These are phyloP conservation scores for Eutrema salsugineum DNA, from an alignment of 441 rosid species.

Conservation along the genomic window DNA sequence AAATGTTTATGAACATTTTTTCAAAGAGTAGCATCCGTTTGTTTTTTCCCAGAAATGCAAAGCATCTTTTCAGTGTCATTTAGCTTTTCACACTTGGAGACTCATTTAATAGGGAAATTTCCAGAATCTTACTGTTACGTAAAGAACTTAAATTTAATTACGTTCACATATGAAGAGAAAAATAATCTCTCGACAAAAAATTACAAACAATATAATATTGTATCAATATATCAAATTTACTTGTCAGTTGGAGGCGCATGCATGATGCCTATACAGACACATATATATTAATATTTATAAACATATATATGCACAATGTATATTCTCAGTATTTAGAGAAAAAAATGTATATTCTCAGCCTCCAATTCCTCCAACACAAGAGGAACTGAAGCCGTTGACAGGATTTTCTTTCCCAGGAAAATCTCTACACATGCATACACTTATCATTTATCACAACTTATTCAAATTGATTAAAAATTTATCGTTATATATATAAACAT, in stretches of 20 bases:
- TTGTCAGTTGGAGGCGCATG: neutral
- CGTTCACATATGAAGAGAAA: neutral
- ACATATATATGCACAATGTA: neutral
- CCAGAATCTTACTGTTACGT: neutral
- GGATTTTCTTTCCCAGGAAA: neutral
- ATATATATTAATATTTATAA: neutral
- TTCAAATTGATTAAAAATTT: neutral
- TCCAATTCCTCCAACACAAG: neutral
- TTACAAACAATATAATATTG: neutral
- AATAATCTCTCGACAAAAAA: neutral
- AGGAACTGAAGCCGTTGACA: neutral
- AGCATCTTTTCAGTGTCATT: slow-evolving; percentile 8
- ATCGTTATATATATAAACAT: no score
- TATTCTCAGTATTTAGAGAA: no score
- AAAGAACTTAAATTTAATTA: neutral
- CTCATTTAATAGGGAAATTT: neutral
- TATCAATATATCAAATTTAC: neutral
- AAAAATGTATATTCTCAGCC: slow-evolving; percentile 4
- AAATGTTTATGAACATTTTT: neutral
- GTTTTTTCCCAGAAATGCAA: neutral
- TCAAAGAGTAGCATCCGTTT: neutral
- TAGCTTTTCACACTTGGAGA: slow-evolving; percentile 15
- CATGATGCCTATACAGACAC: neutral
- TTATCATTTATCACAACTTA: neutral
- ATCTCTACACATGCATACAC: slow-evolving; percentile 18